Evolutionary conservation across 495 filamentous ascomycete species (phyloP).

Genomic region (Astrothelium subdiscretum): DNA sequence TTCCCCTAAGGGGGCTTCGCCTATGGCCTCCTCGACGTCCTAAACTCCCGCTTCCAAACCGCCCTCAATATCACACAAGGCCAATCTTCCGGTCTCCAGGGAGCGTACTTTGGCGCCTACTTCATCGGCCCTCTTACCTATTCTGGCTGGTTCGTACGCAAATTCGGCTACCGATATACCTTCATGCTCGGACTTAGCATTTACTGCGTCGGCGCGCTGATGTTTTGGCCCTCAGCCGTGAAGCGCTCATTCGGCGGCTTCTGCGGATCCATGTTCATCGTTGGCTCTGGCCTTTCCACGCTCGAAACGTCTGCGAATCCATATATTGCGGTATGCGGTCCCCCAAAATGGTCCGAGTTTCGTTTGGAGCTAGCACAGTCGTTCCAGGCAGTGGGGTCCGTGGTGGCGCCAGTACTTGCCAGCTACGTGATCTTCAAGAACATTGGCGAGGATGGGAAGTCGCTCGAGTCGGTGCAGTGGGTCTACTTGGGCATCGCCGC

Average conservation of each 20-base stretch:
- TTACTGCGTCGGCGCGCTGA: neutral
- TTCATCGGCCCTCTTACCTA: slow-evolving; percentile 54
- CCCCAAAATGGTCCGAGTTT: slow-evolving; percentile 55
- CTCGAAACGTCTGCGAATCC: slow-evolving; percentile 27
- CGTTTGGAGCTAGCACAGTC: slow-evolving; percentile 57
- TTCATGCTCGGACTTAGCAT: slow-evolving; percentile 34
- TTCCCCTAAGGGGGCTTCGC: slow-evolving; percentile 36
- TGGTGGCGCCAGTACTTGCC: slow-evolving; percentile 54
- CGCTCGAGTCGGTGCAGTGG: slow-evolving; percentile 55
- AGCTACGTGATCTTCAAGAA: slow-evolving; percentile 56
- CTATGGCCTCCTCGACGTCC: slow-evolving; percentile 42
- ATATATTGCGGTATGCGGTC: slow-evolving; percentile 46
- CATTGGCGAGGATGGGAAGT: slow-evolving; percentile 37
- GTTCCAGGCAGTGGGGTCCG: slow-evolving; percentile 55
- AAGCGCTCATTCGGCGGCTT: slow-evolving; percentile 17
- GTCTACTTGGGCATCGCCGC: slow-evolving; percentile 60
- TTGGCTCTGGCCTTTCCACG: slow-evolving; percentile 19
- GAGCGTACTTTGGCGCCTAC: slow-evolving; percentile 46
- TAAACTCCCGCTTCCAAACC: slow-evolving; percentile 44
- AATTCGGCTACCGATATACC: slow-evolving; percentile 49
- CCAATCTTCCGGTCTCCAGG: slow-evolving; percentile 36
- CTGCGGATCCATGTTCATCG: slow-evolving; percentile 17
- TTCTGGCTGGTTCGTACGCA: slow-evolving; percentile 53
- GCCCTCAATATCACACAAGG: slow-evolving; percentile 35
- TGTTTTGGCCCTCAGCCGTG: slow-evolving; percentile 20